phyloP scores from a whole-genome alignment of 495 filamentous ascomycete species.

The Hypoxylon cercidicola region DNA sequence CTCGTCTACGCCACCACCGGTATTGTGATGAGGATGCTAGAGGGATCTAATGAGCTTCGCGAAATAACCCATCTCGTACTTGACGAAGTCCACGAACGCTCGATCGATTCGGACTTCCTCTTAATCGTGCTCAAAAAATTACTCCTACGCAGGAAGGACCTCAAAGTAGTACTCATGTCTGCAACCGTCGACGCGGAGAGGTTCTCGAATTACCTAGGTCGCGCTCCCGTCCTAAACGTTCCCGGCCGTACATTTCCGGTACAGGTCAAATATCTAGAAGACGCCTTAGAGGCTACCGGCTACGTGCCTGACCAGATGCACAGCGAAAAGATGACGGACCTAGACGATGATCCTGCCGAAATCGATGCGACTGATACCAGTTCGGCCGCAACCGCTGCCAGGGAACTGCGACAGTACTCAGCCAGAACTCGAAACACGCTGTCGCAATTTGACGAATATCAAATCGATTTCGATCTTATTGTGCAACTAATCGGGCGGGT shows the following conservation, averaged over 20 bases:
- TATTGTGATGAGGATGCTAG: conserved; percentile 96
- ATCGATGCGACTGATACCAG: conserved; percentile 58
- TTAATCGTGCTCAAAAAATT: conserved; percentile 88
- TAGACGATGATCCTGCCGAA: conserved; percentile 66
- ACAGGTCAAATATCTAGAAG: conserved; percentile 85
- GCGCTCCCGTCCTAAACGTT: conserved; percentile 85
- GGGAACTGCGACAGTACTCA: conserved; percentile 74
- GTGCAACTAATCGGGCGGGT: conserved; percentile 77
- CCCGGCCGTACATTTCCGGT: conserved; percentile 96
- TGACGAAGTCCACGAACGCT: conserved; percentile 94
- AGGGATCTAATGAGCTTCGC: conserved; percentile 81
- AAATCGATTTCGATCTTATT: conserved; percentile 85
- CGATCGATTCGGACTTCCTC: conserved; percentile 95
- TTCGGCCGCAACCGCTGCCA: conserved; percentile 59
- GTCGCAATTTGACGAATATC: conserved; percentile 82
- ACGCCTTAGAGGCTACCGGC: conserved; percentile 84
- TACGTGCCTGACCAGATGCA: conserved; percentile 68
- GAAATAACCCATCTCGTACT: conserved; percentile 93
- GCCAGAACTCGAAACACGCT: conserved; percentile 76
- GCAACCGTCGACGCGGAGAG: conserved; percentile 92
- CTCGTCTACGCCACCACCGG: conserved; percentile 89
- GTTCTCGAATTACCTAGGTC: conserved; percentile 86
- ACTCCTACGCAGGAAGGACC: conserved; percentile 72
- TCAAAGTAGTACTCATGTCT: conserved; percentile 92
- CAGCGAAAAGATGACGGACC: conserved; percentile 58